Evolutionary conservation across 306 rosid species (phyloP), one percentile per base, ranked within the genome.

Genomic region (Astragalus membranaceus): DNA sequence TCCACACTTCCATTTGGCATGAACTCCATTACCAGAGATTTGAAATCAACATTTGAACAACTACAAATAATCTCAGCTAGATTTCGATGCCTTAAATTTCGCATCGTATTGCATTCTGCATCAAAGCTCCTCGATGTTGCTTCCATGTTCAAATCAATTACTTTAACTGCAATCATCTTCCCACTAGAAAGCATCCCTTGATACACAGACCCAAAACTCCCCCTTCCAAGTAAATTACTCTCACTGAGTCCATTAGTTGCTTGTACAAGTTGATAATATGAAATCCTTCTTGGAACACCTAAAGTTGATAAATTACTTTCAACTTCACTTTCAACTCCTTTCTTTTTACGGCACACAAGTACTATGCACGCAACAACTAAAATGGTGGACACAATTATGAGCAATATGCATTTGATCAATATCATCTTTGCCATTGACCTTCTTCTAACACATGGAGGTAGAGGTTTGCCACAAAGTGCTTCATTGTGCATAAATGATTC

Each of bases 401-500:
- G 74, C 23, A 72, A 2, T 9, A 78, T 12, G 23, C 43, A 54
- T 60, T 35, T 64, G 50, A 78, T 8, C 3, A 78, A 13, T 14
- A 47, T 1, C 10, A 4, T 6, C 26, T 42, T 29, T 7, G 15
- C 11, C 4, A 0, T 35, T 5, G 35, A 20, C 29, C 46, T 64
- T 57, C 26, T 10, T 29, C 50, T 60, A 23, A 8, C 42, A 36
- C 81, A 81, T 7, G 76, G 75, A 26, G 69, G 59, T 15, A 76
- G 53, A 33, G 76, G 61, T 26, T 70, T 29, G 9, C 78, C 79
- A 20, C 85, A 81, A 16, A 81, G 81, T 59, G 56, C 85, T 33
- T 36, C 15, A 53, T 81, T 81, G 36, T 63, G 56, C 32, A 72
- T 72, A 42, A 81, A 81, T 30, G 79, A 71, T 44, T 61, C 56